Base-by-base conservation (phyloP, 2,329 filamentous ascomycete genomes). In the Colletotrichum cuscutae region DNA sequence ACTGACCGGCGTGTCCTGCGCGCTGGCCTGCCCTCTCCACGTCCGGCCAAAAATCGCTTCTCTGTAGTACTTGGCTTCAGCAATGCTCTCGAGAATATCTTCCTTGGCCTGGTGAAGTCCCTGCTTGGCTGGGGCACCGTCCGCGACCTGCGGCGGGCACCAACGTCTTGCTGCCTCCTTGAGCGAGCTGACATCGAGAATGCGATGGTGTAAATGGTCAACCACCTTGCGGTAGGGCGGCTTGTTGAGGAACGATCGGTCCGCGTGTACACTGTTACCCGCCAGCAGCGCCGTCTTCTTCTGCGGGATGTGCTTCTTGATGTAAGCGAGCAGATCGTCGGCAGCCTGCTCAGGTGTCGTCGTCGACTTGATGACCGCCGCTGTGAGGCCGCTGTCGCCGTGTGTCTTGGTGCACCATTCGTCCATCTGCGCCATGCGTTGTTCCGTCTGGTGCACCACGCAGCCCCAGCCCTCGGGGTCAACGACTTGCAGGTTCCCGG, bases 41-140 rank as follows among this genome's bases (percentile, higher is more conserved):
- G 76, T 79, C 72, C 79, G 75, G 76, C 78, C 76, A 81, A 97
- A 97, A 68, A 97, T 89, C 22, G 84, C 85, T 72, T 92, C 86
- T 78, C 90, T 90, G 82, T 98, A 98, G 80, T 93, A 98, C 78
- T 86, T 90, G 67, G 96, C 96, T 85, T 99, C 97, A 68, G 89
- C 92, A 75, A 99, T 98, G 82, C 96, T 98, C 85, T 99, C 97
- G 73, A 98, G 82, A 71, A 99, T 98, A 82, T 99, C 97, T 68
- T 94, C 91, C 77, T 89, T 91, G 0, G 97, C 97, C 82, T 96
- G 90, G 84, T 99, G 97, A 64, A 91, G 85, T 49, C 89, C 90
- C 80, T 89, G 89, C 86, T 98, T 98, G 74, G 79, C 82, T 13
- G 96, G 95, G 32, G 89, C 91, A 57, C 86, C 85, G 68, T 85